Percentiles rank a stretch among this genome's conserved stretches.
These are phyloP conservation scores for Aegilops umbellulata DNA, from an alignment of 176 grass and related monocot genomes.

Conservation along the genomic window DNA sequence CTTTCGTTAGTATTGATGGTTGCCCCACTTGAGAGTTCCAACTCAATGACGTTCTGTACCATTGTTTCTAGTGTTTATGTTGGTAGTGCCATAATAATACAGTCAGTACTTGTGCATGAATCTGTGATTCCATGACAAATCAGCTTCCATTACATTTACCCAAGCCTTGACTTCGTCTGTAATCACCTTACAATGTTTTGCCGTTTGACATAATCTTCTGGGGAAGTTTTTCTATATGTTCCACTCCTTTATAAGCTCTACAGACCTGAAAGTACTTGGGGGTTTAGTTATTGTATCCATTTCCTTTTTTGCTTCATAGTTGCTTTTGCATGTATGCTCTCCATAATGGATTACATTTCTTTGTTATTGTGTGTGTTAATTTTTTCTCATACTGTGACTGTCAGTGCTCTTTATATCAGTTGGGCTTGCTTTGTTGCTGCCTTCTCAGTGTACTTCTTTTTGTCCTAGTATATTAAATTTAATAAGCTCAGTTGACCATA, in stretches of 20 bases:
- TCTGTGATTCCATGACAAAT: neutral
- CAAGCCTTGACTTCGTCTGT: neutral
- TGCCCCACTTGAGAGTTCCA: neutral
- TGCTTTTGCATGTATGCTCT: neutral
- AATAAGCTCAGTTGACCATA: neutral
- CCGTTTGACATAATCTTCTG: neutral
- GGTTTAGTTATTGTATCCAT: neutral
- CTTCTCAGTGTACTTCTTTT: neutral
- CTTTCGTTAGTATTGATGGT: neutral
- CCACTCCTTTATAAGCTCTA: neutral
- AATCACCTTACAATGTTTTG: neutral
- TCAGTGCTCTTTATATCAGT: neutral
- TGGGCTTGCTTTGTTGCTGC: neutral
- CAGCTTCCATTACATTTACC: neutral
- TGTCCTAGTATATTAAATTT: neutral
- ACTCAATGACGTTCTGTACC: neutral
- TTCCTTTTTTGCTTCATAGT: neutral
- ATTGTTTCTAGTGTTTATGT: neutral
- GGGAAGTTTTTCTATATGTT: neutral
- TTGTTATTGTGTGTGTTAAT: neutral
- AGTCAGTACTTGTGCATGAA: neutral
- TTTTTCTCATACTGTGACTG: neutral
- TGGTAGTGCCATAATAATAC: neutral
- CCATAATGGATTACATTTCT: neutral
- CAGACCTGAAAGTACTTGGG: too few relatives aligned